phyloP scores from a whole-genome alignment of 1,284 basidiomycete species.

The Sutorius eximius region DNA sequence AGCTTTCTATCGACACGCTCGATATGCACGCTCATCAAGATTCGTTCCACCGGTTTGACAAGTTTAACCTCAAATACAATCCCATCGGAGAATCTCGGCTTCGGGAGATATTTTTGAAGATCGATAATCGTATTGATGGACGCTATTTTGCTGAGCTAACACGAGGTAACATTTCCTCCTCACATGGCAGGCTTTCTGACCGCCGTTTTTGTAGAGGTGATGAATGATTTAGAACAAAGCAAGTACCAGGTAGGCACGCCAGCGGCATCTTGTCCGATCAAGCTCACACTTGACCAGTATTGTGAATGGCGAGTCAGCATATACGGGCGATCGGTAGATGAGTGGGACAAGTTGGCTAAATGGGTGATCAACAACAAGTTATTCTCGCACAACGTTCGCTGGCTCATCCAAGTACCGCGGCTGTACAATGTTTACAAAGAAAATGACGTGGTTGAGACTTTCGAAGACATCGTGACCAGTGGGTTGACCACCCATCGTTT shows the following conservation, averaged over 20 bases:
- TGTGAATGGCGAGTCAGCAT: constrained; percentile 98
- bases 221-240: constrained; percentile 94
- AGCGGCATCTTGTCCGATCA: neutral
- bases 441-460: constrained; percentile 82
- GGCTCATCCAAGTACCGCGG: constrained; percentile 96
- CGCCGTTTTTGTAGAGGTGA: constrained; percentile 67
- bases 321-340: constrained; percentile 77
- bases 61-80: constrained; percentile 93
- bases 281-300: constrained; percentile 52
- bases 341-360: constrained; percentile 98
- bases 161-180: constrained; percentile 52
- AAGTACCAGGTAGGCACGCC: constrained; percentile 84
- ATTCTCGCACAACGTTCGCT: constrained; percentile 95
- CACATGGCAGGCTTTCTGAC: neutral
- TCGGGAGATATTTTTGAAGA: constrained; percentile 98
- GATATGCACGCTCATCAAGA: constrained; percentile 99
- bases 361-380: constrained; percentile 96
- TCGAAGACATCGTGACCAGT: constrained; percentile 92
- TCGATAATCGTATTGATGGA: constrained; percentile 92
- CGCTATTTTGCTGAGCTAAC: constrained; percentile 95
- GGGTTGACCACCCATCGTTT: constrained; percentile 33
- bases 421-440: constrained; percentile 97
- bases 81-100: constrained; percentile 94
- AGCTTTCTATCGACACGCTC: constrained; percentile 97
- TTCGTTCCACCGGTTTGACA: constrained; percentile 97